phyloP scores from a whole-genome alignment of 495 filamentous ascomycete genomes.

The Filosporella fistucella region DNA sequence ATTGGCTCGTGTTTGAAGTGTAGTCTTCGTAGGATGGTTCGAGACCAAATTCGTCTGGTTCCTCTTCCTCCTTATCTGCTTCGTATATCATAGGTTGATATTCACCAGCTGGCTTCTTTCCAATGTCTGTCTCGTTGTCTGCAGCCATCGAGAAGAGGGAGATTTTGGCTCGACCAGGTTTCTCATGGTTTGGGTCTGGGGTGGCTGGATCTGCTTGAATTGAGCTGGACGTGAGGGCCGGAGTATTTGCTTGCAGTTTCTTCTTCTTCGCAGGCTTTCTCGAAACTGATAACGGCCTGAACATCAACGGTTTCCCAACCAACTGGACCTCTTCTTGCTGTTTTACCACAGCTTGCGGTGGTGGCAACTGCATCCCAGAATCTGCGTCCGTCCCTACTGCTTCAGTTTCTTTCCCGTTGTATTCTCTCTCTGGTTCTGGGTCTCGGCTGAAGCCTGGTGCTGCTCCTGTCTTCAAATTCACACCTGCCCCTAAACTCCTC shows the following conservation, averaged over 20 bases:
- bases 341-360: constrained; percentile 37
- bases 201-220: background rate
- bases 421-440: constrained; percentile 12
- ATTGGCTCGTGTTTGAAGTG: constrained; percentile 12
- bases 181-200: constrained; percentile 12
- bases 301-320: constrained; percentile 76
- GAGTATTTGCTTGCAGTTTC: constrained; percentile 6
- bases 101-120: constrained; percentile 19
- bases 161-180: constrained; percentile 42
- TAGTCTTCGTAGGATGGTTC: constrained; percentile 21
- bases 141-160: constrained; percentile 58
- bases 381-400: constrained; percentile 7
- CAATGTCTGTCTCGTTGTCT: constrained; percentile 20
- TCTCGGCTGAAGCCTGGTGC: constrained; percentile 72
- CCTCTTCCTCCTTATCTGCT: constrained; percentile 13
- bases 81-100: constrained; percentile 50
- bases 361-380: constrained; percentile 5
- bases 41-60: constrained; percentile 2
- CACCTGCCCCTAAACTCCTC: constrained; percentile 32
- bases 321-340: constrained; percentile 58
- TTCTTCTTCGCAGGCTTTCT: constrained; percentile 68
- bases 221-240: background rate
- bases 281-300: constrained; percentile 79
- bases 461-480: constrained; percentile 76
- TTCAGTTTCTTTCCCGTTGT: constrained; percentile 20